Evolutionary conservation across 108 stramenopile genomes (phyloP), one percentile per base, ranked within the genome.

Genomic region (Fistulifera pelliculosa): DNA sequence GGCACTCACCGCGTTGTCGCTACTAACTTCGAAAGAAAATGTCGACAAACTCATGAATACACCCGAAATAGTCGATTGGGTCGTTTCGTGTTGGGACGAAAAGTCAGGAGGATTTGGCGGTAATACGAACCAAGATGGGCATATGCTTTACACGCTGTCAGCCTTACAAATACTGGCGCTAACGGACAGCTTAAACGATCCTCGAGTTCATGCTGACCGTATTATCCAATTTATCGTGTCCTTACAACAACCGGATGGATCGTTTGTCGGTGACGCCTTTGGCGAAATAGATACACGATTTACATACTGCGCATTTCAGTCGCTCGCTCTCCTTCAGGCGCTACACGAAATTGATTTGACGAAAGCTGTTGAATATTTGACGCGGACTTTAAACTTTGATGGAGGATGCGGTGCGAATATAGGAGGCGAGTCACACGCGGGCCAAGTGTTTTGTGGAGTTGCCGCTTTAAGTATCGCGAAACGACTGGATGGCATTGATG

Each of bases 251-350:
- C 7, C 58, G n/a, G 96, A 99, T 64, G 98, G 98, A n/a, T 87
- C 84, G 52, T 99, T 98, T 69, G 76, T 74, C 4, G 99, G 97
- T 13, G 99, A 99, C 65, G 28, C 67, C 59, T 96, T 88, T 83
- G 99, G 97, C 16, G 99, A 99, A 67, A 79, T 97, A 38, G 99
- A 99, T 69, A 99, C 97, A 7, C 80, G 99, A 44, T 99, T 98
- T 74, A 82, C 87, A 1, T 99, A 98, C 68, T 98, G 97, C 63
- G 97, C 96, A 6, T 66, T 99, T 22, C 74, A 80, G 2, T 56
- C 74, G 18, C 66, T 97, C 47, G 80, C 95, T 0, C 40, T 98
- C 16, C 65, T 99, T 38, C 84, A 80, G 0, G 47, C 47, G 31
- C 60, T 94, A 16, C 65, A 75, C 44, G 23, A 52, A 22, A 64